Evolutionary conservation across 164 flowering plant genomes (phyloP).

Genomic region (Taxillus chinensis): DNA sequence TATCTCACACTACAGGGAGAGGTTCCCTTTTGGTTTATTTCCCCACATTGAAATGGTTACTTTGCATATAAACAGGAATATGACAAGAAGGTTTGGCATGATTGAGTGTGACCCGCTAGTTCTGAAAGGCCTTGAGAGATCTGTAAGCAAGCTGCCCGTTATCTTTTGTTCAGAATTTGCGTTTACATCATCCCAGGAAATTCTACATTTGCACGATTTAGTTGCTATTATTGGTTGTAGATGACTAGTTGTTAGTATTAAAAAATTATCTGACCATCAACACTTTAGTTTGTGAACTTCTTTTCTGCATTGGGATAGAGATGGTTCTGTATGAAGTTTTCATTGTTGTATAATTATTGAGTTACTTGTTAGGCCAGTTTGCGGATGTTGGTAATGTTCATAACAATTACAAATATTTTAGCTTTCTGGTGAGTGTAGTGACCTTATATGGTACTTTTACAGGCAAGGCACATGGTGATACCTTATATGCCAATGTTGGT

Average conservation of each 20-base stretch:
- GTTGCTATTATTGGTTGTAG: background rate
- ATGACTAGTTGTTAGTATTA: background rate
- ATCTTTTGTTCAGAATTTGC: background rate
- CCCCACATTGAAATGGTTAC: background rate
- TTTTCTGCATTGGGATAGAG: background rate
- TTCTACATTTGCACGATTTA: background rate
- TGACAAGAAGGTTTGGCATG: conserved; percentile 47
- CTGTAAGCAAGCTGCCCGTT: conserved; percentile 26
- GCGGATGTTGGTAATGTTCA: too few species aligned
- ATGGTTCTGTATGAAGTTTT: background rate
- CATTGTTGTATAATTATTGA: background rate
- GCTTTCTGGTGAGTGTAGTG: too few species aligned
- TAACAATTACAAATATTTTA: background rate
- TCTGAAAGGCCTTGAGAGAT: conserved; percentile 52
- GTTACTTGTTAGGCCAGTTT: too few species aligned
- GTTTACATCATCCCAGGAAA: background rate
- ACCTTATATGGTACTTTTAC: too few species aligned
- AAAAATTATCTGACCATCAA: background rate
- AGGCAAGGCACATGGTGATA: conserved; percentile 69
- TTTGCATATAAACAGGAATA: conserved; percentile 29
- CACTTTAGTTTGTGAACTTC: background rate
- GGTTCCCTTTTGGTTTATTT: background rate
- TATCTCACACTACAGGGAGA: background rate
- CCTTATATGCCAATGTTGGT: conserved; percentile 79
- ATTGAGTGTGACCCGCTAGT: conserved; percentile 58